These are phyloP conservation scores for Skeletonema menzelii DNA, from an alignment of 108 stramenopile genomes.

Conservation along the genomic window DNA sequence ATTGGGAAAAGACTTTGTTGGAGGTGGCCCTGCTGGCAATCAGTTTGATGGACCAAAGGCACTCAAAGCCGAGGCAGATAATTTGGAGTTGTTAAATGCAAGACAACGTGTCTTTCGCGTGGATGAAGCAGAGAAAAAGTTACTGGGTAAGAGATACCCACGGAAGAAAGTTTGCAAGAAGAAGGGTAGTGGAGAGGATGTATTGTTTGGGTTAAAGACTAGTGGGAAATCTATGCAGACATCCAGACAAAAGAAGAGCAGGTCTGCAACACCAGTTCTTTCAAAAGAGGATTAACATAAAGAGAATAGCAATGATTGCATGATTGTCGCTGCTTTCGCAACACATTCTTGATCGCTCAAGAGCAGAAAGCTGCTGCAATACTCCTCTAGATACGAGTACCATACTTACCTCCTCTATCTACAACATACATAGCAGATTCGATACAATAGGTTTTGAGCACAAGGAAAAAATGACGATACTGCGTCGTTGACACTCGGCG, in stretches of 20 bases:
- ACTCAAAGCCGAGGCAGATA: conserved; percentile 77
- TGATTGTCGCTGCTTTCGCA: too few species aligned
- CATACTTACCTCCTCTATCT: too few species aligned
- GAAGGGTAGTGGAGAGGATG: conserved; percentile 22
- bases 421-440: too few species aligned
- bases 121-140: conserved; percentile 73
- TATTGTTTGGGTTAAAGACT: conserved; percentile 34
- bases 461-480: too few species aligned
- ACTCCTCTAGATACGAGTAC: too few species aligned
- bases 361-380: too few species aligned
- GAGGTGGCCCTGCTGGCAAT: conserved; percentile 32
- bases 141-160: conserved; percentile 75
- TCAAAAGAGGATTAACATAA: conserved; percentile 1
- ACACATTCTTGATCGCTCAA: too few species aligned
- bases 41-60: conserved; percentile 73
- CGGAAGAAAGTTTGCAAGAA: conserved; percentile 46
- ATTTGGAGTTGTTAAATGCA: conserved; percentile 78
- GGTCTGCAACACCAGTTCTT: neutral
- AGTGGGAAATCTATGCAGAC: conserved; percentile 2
- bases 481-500: too few species aligned
- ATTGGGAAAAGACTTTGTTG: conserved; percentile 49
- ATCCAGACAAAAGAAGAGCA: conserved; percentile 18
- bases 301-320: too few species aligned
- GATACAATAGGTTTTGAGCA: too few species aligned
- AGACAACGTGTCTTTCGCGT: conserved; percentile 60